A percentile compares a stretch with the other conserved stretches of the same genome.
Evolutionary conservation across 495 filamentous ascomycete genomes (phyloP).

Genomic region (Xanthoparmelia taractica): DNA sequence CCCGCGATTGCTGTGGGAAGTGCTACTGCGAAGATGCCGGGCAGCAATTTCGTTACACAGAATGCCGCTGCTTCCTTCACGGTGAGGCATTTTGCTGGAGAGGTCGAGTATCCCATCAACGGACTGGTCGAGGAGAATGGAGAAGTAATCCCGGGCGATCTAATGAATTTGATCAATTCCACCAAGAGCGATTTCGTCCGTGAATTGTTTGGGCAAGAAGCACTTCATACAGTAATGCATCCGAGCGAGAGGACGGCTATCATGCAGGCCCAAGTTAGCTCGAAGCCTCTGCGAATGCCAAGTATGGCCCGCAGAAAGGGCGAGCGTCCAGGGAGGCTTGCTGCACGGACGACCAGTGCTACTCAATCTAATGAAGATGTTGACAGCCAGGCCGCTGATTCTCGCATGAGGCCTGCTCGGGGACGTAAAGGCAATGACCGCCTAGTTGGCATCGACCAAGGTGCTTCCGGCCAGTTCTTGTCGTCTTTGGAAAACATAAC

Average conservation of each 20-base stretch:
- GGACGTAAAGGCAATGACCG: slow-evolving; percentile 37
- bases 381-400: slow-evolving; percentile 40
- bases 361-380: slow-evolving; percentile 46
- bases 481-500: slow-evolving; percentile 83
- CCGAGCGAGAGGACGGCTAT: slow-evolving; percentile 84
- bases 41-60: slow-evolving; percentile 74
- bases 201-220: slow-evolving; percentile 88
- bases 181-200: slow-evolving; percentile 82
- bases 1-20: slow-evolving; percentile 72
- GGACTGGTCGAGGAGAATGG: slow-evolving; percentile 90
- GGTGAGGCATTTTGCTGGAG: slow-evolving; percentile 89
- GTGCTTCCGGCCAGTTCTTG: slow-evolving; percentile 87
- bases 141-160: slow-evolving; percentile 87
- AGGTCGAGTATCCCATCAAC: slow-evolving; percentile 86
- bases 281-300: slow-evolving; percentile 82
- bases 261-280: slow-evolving; percentile 93
- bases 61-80: slow-evolving; percentile 73
- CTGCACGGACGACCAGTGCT: slow-evolving; percentile 30
- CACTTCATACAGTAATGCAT: slow-evolving; percentile 79
- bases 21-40: slow-evolving; percentile 58
- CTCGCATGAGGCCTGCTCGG: slow-evolving; percentile 29
- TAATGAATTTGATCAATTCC: slow-evolving; percentile 88
- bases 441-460: slow-evolving; percentile 55
- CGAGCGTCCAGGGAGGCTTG: slow-evolving; percentile 42
- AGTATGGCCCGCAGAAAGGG: slow-evolving; percentile 77